These are phyloP conservation scores for Capsella bursapastoris DNA, from an alignment of 345 rosid genomes.

Conservation along the genomic window DNA sequence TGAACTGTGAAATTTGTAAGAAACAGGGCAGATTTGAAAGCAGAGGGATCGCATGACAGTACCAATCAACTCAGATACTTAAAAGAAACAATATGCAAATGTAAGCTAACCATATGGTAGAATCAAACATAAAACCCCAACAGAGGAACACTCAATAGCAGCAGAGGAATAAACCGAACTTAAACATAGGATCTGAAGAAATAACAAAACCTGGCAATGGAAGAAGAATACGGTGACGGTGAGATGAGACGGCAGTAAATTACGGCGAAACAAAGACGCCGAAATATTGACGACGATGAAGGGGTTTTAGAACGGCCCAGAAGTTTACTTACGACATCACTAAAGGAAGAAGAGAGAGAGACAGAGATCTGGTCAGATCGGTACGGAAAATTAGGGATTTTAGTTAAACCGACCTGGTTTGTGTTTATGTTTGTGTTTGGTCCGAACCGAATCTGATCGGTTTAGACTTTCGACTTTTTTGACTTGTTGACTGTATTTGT, in stretches of 20 bases:
- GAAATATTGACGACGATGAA: neutral
- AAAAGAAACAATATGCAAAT: slow-evolving; percentile 10
- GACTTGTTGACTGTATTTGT: no score
- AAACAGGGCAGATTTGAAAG: slow-evolving; percentile 20
- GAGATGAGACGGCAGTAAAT: slow-evolving; percentile 14
- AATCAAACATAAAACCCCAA: neutral
- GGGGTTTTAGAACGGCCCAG: slow-evolving; percentile 2
- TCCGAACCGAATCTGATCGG: neutral
- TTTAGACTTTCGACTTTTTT: neutral
- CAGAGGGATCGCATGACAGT: neutral
- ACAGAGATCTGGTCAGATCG: neutral
- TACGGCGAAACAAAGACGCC: slow-evolving; percentile 8
- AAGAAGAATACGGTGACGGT: slow-evolving; percentile 26
- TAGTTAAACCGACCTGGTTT: slow-evolving; percentile 28
- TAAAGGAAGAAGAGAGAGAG: neutral
- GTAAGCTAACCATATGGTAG: slow-evolving; percentile 8
- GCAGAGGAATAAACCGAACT: neutral
- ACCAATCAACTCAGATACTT: slow-evolving; percentile 8
- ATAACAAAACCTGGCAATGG: slow-evolving; percentile 31
- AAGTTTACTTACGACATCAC: neutral
- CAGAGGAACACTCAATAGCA: neutral
- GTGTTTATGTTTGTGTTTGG: neutral
- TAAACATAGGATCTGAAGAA: slow-evolving; percentile 12
- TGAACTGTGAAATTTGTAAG: neutral
- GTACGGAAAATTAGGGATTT: slow-evolving; percentile 33